Evolutionary conservation across 1,284 basidiomycete species (phyloP), one percentile per base, ranked within the genome.

Genomic region (Termitomyces sp.): DNA sequence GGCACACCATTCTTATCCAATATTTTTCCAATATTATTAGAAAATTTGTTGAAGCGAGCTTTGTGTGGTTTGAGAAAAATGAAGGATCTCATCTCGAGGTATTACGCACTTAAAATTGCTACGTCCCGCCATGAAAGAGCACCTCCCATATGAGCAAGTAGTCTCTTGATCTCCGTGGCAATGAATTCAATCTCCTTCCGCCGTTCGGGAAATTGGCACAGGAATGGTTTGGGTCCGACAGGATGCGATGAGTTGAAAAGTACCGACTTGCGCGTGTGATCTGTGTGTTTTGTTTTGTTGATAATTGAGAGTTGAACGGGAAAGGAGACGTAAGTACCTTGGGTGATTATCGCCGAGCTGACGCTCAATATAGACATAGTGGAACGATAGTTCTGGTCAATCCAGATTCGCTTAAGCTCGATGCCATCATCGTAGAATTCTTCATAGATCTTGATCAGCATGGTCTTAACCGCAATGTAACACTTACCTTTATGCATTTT

Each of bases 41-140:
- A 93, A 2, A 93, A 72, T 0, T 91, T 87, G 64, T 89, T 93
- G 66, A 85, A 92, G 24, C 93, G 83, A 35, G 95, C 89, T 88
- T 61, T 2, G 41, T 3, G n/a, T 18, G 16, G 24, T 31, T 21
- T 49, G 42, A 40, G 40, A 46, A 38, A 24, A n/a, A 3, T 41
- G 44, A 44, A 30, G 2, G 21, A 30, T 30, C 28, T 34, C 14
- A n/a, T 44, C 21, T 24, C 11, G 34, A 39, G 31, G 18, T 3
- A 24, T 18, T 42, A 72, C 86, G 67, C 60, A 91, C 88, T 69
- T 14, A 94, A 73, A 14, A 93, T 77, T 5, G 81, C 88, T 66
- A 91, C 89, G 66, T 94, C 91, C 24, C 81, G 80, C 72, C 83
- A 92, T 26, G 71, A 72, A 16, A 96, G 70, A 60, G 84, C 71